Base-by-base conservation (phyloP, 2,329 filamentous ascomycete genomes). In the Aspergillus uvarum region DNA sequence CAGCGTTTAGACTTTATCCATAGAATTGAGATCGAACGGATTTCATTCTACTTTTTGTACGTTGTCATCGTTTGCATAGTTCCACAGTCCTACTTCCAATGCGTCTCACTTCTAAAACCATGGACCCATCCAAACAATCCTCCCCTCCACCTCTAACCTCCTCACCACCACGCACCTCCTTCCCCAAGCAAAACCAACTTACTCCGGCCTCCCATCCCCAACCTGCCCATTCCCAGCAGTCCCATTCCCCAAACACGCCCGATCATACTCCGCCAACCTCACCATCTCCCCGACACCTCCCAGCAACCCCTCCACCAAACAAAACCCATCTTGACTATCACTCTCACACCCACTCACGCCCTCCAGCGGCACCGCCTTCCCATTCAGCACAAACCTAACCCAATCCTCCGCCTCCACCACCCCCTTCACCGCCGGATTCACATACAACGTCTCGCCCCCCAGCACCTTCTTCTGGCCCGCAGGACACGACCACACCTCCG, bases 401-500 rank as follows among this genome's bases (percentile, higher is more conserved):
- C 69, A 72, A 5, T 68, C 57, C 21, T 58, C 65, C 5, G 69
- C 69, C 12, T 60, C 35, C 2, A 42, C 8, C 2, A 32, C 55
- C 0, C 59, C 48, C 1, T 62, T 58, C 11, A 73, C 42, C 32
- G 56, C 51, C 11, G 71, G 72, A 58, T 76, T 74, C 3, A 51
- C 54, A 57, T 75, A 75, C 35, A 70, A 57, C 7, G 38, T 42
- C 38, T 31, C 38, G 31, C 51, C 51, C 8, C 78, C 76, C 0
- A 84, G 81, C 51, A 78, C 59, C 0, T 75, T 52, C 24, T 59
- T 60, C 1, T 54, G 51, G 11, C 63, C 48, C 0, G 62, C 58
- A 3, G 75, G 71, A 65, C 83, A 86, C 35, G 81, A 82, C 63
- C 85, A 82, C 29, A 84, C 77, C 70, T 86, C 84, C 1, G 83